Evolutionary conservation across 1,139 yeast genomes (phyloP).

Genomic region (Hyphopichia buzzinii): DNA sequence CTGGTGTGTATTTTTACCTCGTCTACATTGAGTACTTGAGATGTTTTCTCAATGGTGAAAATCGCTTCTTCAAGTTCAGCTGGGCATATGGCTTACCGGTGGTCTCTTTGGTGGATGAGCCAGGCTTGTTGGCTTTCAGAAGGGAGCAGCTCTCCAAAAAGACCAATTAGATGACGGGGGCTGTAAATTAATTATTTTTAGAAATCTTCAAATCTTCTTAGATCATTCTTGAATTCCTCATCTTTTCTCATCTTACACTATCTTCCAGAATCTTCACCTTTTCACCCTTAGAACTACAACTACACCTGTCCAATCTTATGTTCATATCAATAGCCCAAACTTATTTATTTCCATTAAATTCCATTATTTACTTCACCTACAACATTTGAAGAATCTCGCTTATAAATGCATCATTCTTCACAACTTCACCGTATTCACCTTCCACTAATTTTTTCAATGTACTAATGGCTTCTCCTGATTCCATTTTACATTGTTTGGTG

Average conservation of each 20-base stretch:
- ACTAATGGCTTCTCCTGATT: constrained; percentile 34
- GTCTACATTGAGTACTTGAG: constrained; percentile 77
- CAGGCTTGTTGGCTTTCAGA: constrained; percentile 26
- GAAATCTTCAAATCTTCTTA: too few species aligned
- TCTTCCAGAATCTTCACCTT: too few species aligned
- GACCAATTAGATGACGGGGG: too few species aligned
- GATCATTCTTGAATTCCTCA: too few species aligned
- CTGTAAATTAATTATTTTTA: too few species aligned
- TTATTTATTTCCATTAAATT: too few species aligned
- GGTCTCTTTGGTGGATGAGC: constrained; percentile 28
- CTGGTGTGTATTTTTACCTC: constrained; percentile 56
- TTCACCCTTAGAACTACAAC: too few species aligned
- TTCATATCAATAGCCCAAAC: too few species aligned
- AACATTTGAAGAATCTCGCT: constrained; percentile 39
- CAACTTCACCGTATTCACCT: constrained; percentile 19
- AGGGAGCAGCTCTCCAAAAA: constrained; percentile 4
- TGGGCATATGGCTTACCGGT: constrained; percentile 49
- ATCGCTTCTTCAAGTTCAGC: constrained; percentile 48
- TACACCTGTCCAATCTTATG: too few species aligned
- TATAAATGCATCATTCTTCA: constrained; percentile 37
- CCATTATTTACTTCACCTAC: too few species aligned
- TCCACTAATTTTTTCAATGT: constrained; percentile 37
- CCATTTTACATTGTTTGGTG: constrained; percentile 25
- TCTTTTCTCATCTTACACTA: too few species aligned
- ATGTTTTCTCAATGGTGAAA: constrained; percentile 53